Conservation (phyloP, 129 eudicot genomes). For the Calendula officinalis region DNA sequence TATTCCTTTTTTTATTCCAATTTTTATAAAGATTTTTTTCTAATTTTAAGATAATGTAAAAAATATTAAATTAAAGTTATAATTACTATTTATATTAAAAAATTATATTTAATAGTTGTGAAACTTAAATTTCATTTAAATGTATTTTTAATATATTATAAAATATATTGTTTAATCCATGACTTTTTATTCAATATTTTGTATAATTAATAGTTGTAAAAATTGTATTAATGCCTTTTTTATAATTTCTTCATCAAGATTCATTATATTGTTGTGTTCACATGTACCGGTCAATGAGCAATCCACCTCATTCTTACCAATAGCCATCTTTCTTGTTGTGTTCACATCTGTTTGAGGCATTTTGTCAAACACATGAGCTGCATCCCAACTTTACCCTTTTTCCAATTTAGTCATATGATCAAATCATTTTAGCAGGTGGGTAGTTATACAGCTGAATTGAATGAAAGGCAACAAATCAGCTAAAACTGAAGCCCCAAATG, state of each 20-base stretch:
- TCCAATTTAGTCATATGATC: neutral
- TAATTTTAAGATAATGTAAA: too few species aligned
- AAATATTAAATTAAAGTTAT: neutral
- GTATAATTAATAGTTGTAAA: too few species aligned
- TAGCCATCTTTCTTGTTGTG: conserved; percentile 10
- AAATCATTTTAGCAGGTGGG: too few species aligned
- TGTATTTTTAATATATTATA: too few species aligned
- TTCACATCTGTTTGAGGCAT: conserved; percentile 26
- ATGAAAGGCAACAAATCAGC: neutral
- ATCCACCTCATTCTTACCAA: conserved; percentile 13
- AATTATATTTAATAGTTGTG: too few species aligned
- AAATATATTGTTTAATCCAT: too few species aligned
- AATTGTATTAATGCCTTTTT: too few species aligned
- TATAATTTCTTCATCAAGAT: neutral
- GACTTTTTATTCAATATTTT: too few species aligned
- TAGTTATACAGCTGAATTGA: neutral
- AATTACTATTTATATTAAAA: too few species aligned
- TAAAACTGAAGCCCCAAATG: conserved; percentile 1
- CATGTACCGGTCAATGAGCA: conserved; percentile 6
- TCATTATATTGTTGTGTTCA: neutral
- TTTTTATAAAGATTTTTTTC: neutral
- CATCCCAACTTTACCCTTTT: neutral
- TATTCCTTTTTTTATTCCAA: neutral
- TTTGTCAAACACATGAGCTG: conserved; percentile 22
- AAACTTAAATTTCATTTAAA: too few species aligned